Base-by-base conservation (phyloP, 2,329 filamentous ascomycete genomes). In the Verticillium isaacii region DNA sequence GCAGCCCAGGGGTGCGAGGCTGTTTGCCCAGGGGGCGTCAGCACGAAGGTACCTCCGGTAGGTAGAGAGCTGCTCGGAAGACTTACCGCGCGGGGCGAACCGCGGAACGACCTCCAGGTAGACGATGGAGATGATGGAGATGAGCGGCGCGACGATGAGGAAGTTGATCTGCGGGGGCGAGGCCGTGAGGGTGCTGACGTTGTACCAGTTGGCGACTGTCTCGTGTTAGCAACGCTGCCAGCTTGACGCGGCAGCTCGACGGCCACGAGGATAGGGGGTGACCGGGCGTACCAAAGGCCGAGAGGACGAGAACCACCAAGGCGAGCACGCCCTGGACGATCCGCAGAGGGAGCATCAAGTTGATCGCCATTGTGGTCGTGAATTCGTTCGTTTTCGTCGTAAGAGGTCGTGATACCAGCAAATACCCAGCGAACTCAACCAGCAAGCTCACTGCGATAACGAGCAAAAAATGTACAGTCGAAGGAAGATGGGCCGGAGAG, bases 201-300 rank as follows among this genome's bases (percentile, higher is more conserved):
- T 78, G 71, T 86, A 87, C 82, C 84, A 88, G 72, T 87, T 78
- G 66, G 82, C 77, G 61, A 88, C 86, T 88, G 61, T n/a, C 4
- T 9, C 45, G n/a, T 23, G 19, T 50, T 50, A 50, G 45, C n/a
- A 19, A 50, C 3, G n/a, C n/a, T 36, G 8, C 34, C 34, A 25
- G 34, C 29, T 29, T 50, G 56, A 17, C 54, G 9, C 9, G 3
- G 6, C 32, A 37, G 15, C 23, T 15, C 19, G 9, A 14, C 19
- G n/a, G 19, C 32, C 36, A 25, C 41, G 11, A n/a, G 17, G 45
- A 29, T 17, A 25, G 25, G 25, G 25, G 25, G 15, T 7, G 17
- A 17, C 6, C 9, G 39, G 59, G 68, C 74, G n/a, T 77, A 85
- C 82, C 80, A 68, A 80, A 84, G 57, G 73, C 75, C 32, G 82